Base-by-base conservation (phyloP, 208 protist genomes). In the Leishmania mexicana region DNA sequence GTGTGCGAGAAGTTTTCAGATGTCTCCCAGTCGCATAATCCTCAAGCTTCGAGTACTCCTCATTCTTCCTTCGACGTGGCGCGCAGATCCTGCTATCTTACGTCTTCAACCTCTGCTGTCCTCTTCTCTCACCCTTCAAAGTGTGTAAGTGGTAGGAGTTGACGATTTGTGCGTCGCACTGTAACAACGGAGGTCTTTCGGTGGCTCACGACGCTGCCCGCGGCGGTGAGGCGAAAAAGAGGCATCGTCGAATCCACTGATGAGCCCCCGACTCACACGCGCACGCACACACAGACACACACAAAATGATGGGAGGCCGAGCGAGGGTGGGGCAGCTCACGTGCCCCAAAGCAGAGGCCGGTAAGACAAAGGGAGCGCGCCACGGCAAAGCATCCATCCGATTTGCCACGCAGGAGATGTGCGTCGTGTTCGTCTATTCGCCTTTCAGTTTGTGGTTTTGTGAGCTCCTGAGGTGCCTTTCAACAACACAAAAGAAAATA, bases 21-120 rank as follows among this genome's bases (percentile, higher is more conserved):
- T 51, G 31, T 10, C 24, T 75, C 47, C 71, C 11, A 19, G 49
- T 58, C 21, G 71, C 71, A 76, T 62, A 45, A 35, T 62, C 73
- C 73, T 64, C 73, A 62, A 76, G 73, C 73, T 76, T 76, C 51
- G 73, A 76, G 73, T 64, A 76, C 73, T 76, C 51, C n/a, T 76
- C 51, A 5, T 76, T 51, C 53, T 47, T 62, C n/a, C 47, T 64
- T 42, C 51, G 24, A 28, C n/a, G 73, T 42, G n/a, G 13, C 73
- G 24, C 31, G n/a, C 35, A 13, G 4, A n/a, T 47, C 53, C 35
- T 45, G 28, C 31, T 54, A 15, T 24, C 47, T 62, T 62, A 11
- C 73, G 17, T 76, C 19, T 11, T 40, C 35, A 58, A 3, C 51
- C 53, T 24, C 13, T 24, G 31, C 51, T 11, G n/a, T 13, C 72